These are phyloP conservation scores for Cymbidium sinense DNA, from an alignment of 106 monocot genomes.

Conservation along the genomic window DNA sequence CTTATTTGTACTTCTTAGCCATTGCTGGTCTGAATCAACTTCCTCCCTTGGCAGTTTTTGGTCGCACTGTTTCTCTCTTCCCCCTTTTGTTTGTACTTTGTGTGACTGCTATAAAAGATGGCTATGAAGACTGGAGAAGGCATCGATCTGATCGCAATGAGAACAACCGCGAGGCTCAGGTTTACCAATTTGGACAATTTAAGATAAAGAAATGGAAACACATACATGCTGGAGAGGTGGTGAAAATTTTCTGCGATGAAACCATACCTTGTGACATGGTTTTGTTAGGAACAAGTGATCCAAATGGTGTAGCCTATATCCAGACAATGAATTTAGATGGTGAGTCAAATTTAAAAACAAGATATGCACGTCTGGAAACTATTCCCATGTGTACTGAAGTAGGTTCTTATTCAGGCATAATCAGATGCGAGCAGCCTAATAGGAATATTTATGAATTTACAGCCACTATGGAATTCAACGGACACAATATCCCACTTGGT, in stretches of 20 bases:
- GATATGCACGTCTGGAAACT: conserved; percentile 94
- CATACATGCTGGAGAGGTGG: conserved; percentile 77
- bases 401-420: conserved; percentile 60
- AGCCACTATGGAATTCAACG: conserved; percentile 86
- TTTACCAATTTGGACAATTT: conserved; percentile 75
- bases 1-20: conserved; percentile 90
- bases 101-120: conserved; percentile 99
- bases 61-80: conserved; percentile 92
- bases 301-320: conserved; percentile 91
- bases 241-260: conserved; percentile 81
- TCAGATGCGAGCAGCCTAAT: conserved; percentile 94
- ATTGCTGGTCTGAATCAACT: conserved; percentile 98
- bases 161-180: conserved; percentile 72
- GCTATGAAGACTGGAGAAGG: conserved; percentile 96
- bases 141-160: conserved; percentile 94
- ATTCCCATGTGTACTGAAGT: conserved; percentile 39
- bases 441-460: conserved; percentile 96
- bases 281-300: conserved; percentile 84
- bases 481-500: conserved; percentile 73
- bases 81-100: conserved; percentile 93
- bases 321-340: conserved; percentile 99
- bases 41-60: conserved; percentile 96
- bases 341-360: conserved; percentile 93
- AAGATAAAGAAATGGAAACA: conserved; percentile 79
- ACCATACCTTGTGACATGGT: conserved; percentile 92